Evolutionary conservation across 495 filamentous ascomycete genomes (phyloP), one percentile per base, ranked within the genome.

Genomic region (Sphaerosporella brunnea): DNA sequence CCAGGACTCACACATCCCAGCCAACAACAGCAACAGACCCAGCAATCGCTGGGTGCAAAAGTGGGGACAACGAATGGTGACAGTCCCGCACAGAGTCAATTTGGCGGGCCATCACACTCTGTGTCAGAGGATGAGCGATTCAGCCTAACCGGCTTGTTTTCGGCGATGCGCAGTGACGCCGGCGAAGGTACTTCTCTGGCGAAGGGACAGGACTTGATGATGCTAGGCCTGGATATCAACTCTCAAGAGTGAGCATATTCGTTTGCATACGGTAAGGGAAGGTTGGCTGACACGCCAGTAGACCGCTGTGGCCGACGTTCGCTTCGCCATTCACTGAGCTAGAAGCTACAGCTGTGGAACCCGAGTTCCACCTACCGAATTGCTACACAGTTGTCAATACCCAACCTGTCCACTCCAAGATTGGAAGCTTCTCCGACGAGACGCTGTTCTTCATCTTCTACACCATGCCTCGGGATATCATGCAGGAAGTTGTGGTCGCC

Each of bases 361-460:
- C 79, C 32, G 77, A 83, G 45, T 84, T 78, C 60, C 68, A 66
- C n/a, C 62, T 84, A 15, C 79, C 79, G 13, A 63, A 68, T 36
- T 80, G 78, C 53, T 84, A 84, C 58, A 75, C 69, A 28, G 79
- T 84, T 2, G 70, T 68, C 45, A 84, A 82, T 53, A 75, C 82
- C 15, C 79, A 80, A 47, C 68, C 71, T 5, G 63, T 84, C 9
- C 67, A 73, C 36, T 65, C 71, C 23, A 73, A 78, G 32, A 73
- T 82, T 40, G 63, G 68, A 2, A 72, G 72, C 19, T 82, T 84
- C 62, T 73, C 72, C 26, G 77, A 82, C 42, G 79, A 84, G 55
- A 83, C 80, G 0, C 66, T 84, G 13, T 81, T 84, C 56, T 79
- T 75, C 58, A 80, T 84, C 40, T 84, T 84, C 69, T 84, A 82